Percentiles rank a stretch among this genome's conserved stretches.
Conservation (phyloP, 2,329 filamentous ascomycete genomes). For the Cryoendolithus antarcticus region DNA sequence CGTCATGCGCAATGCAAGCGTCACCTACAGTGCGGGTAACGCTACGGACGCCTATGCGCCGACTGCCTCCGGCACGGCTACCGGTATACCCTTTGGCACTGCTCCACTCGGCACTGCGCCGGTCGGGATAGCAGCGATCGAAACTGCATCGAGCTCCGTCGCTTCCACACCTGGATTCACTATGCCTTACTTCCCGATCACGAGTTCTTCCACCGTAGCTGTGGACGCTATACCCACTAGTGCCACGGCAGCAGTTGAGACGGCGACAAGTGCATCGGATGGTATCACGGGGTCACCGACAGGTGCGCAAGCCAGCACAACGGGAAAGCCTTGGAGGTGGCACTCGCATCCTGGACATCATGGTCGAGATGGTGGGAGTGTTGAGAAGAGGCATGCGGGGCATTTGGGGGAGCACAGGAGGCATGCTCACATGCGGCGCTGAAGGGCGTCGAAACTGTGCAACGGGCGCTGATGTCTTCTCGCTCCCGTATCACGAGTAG, state of each 20-base stretch:
- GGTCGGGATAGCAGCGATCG: too few relatives aligned
- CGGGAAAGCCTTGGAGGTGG: not conserved
- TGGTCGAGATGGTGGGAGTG: not conserved
- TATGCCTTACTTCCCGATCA: too few relatives aligned
- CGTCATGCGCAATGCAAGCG: not conserved
- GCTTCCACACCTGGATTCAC: too few relatives aligned
- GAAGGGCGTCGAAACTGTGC: not conserved
- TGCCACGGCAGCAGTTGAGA: not conserved
- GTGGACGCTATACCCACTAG: not conserved
- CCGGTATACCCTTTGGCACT: too few relatives aligned
- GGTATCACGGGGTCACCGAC: not conserved
- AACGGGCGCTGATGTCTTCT: too few relatives aligned
- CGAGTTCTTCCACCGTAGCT: not conserved
- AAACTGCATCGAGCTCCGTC: too few relatives aligned
- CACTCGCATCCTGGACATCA: conserved; percentile 1
- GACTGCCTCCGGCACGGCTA: not conserved
- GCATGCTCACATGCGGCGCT: conserved; percentile 7
- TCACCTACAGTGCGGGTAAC: too few relatives aligned
- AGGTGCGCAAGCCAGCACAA: conserved; percentile 1
- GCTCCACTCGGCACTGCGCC: too few relatives aligned
- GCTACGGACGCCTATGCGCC: too few relatives aligned
- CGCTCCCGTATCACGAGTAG: too few relatives aligned
- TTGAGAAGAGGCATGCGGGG: conserved; percentile 13
- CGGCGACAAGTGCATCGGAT: not conserved
- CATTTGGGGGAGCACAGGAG: conserved; percentile 17